Evolutionary conservation across 1,139 yeast species (phyloP), one percentile per base, ranked within the genome.

Genomic region (Pichia cactophila): DNA sequence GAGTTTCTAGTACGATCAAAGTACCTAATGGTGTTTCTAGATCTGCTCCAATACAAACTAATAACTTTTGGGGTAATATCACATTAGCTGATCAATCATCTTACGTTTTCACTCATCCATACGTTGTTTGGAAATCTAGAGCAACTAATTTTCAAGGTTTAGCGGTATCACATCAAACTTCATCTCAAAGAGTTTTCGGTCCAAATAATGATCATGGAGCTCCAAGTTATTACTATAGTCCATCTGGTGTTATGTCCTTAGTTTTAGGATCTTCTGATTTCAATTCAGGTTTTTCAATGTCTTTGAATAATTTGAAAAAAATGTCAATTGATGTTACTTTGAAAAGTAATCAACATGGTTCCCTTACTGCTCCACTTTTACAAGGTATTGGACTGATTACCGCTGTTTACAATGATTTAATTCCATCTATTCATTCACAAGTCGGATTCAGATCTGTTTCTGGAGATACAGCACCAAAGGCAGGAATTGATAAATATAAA

Each of bases 61-160:
- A 89, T 69, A 87, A 88, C 63, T 89, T 87, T 65, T 88, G 85
- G 64, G 83, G 86, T 11, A 89, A 89, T 65, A 69, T 88, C 62
- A 68, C 87, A 53, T 74, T 89, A 26, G 92, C 74, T 1, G 68
- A 70, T 42, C 92, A 86, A 61, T 75, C 77, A 11, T 68, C 77
- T 48, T 83, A 77, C 55, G 77, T 83, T 5, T 87, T 86, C 83
- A 78, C 95, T 2, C 89, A 83, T 59, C 97, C 97, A 2, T 88
- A 86, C 61, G 81, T 88, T 1, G 66, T 88, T 42, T 86, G 87
- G 82, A 81, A 71, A 65, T 69, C 78, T 6, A 69, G 64, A 43
- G 74, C 70, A 23, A 60, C 58, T 12, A 56, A 58, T 33, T 72
- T 67, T 51, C 65, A 65, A 47, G 86, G 86, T 1, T 68, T 88